These are phyloP conservation scores for cucumber (Cucumis sativus) DNA, from an alignment of 306 rosid genomes.

Conservation along the genomic window DNA sequence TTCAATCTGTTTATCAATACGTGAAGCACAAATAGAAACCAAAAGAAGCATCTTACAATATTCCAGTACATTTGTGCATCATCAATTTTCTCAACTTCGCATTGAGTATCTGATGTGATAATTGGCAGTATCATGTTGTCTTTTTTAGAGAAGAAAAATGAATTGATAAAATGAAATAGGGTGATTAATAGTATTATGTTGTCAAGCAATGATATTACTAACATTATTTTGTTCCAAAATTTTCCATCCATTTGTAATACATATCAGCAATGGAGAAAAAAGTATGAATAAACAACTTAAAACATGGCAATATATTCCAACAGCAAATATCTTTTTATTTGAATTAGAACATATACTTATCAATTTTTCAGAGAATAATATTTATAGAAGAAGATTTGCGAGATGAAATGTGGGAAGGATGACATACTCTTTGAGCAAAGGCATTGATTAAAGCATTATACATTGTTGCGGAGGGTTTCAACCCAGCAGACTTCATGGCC, in stretches of 20 bases:
- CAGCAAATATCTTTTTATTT: not conserved
- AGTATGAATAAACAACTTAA: not conserved
- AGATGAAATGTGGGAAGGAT: not conserved
- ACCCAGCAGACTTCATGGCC: conserved; percentile 65
- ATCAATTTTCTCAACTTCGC: not conserved
- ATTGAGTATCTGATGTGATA: not conserved
- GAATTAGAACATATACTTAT: not conserved
- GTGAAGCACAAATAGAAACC: not conserved
- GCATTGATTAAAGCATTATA: conserved; percentile 89
- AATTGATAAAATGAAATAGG: no score
- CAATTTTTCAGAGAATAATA: not conserved
- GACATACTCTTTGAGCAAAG: conserved; percentile 73
- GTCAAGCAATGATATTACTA: not conserved
- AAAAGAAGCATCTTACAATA: not conserved
- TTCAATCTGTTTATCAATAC: not conserved
- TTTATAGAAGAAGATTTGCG: not conserved
- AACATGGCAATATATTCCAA: not conserved
- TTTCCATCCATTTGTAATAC: not conserved
- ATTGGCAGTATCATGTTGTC: not conserved
- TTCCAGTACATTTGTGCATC: not conserved
- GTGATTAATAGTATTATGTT: not conserved
- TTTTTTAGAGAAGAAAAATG: no score
- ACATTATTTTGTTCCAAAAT: not conserved
- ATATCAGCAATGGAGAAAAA: not conserved
- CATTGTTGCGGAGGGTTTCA: conserved; percentile 75